These are phyloP conservation scores for Halenospora varia DNA, from an alignment of 495 filamentous ascomycete genomes.

Conservation along the genomic window DNA sequence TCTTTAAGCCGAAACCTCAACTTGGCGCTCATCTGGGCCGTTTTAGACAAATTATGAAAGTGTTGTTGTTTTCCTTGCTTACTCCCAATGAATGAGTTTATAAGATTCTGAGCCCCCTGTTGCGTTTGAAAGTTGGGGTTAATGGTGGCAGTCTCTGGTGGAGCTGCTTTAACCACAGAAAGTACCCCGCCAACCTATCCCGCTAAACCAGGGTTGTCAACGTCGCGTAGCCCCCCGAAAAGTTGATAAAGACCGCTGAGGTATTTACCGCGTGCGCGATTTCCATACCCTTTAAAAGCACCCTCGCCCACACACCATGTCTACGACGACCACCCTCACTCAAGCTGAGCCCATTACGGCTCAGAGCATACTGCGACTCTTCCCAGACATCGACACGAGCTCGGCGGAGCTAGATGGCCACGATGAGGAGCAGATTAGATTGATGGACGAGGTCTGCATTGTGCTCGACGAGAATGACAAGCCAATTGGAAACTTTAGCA, in stretches of 20 bases:
- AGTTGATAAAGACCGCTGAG: conserved; percentile 11
- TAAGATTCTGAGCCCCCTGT: too few relatives aligned
- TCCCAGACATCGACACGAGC: conserved; percentile 93
- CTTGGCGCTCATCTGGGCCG: too few relatives aligned
- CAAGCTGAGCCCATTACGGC: conserved; percentile 63
- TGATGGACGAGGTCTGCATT: conserved; percentile 99
- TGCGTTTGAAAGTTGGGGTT: not conserved
- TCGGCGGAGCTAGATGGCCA: conserved; percentile 76
- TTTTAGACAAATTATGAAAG: too few relatives aligned
- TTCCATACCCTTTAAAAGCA: conserved; percentile 3
- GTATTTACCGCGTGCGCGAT: conserved; percentile 17
- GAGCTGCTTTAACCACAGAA: too few relatives aligned
- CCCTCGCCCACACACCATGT: conserved; percentile 11
- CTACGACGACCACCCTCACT: conserved; percentile 33
- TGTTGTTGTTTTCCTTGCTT: too few relatives aligned
- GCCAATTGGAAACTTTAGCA: conserved; percentile 95
- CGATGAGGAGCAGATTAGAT: conserved; percentile 92
- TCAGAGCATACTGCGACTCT: conserved; percentile 80
- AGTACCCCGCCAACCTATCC: conserved; percentile 6
- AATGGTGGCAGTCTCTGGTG: too few relatives aligned
- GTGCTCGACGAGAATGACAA: conserved; percentile 88
- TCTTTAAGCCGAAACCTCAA: too few relatives aligned
- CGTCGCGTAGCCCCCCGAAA: conserved; percentile 1
- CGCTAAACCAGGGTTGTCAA: not conserved
- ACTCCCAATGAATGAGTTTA: too few relatives aligned